Evolutionary conservation across 192 early-diverging fungal genomes (phyloP), one percentile per base, ranked within the genome.

Genomic region (Obelidium mucronatum): DNA sequence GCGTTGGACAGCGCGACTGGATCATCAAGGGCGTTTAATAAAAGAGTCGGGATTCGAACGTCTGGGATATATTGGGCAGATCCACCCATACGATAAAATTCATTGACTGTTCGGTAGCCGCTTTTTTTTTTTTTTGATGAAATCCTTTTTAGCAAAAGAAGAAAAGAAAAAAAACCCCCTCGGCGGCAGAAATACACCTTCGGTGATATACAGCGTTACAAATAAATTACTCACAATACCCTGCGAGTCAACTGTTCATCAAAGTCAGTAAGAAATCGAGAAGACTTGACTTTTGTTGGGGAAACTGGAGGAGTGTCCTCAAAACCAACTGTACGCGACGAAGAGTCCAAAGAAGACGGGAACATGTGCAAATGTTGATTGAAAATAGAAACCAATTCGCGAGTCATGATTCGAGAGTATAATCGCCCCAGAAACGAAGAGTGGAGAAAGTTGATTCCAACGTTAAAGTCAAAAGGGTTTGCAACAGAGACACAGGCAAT

Each of bases 21-120:
- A 79, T 98, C 97, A 84, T 98, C 96, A 76, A 92, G 64, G 48
- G 94, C 90, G 28, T 89, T 91, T 44, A 97, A 81, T 65, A 94
- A 91, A 22, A 98, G 81, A 63, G 92, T 90, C 22, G 97, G 97
- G 30, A 96, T 81, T 17, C 87, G 80, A 42, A 88, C 63, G 59
- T 88, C 80, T 2, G 86, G 86, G 33, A 88, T 68, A 42, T 73
- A 78, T 56, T 79, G 78, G 1, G 83, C 80, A 22, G 56, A 77
- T 22, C 75, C 81, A 13, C 78, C 84, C 54, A 65, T 65, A 15
- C 87, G 78, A 68, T 85, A 86, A 62, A 82, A 98, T 73, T 97
- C 95, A 69, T 91, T 78, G 26, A 93, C 92, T 66, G 92, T 93
- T 68, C 91, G 84, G 83, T 91, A 97, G 31, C 91, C 91, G n/a